Percentiles rank a stretch among this genome's conserved stretches.
Evolutionary conservation across 2,329 filamentous ascomycete genomes (phyloP).

Genomic region (Tolypocladium tundrense): DNA sequence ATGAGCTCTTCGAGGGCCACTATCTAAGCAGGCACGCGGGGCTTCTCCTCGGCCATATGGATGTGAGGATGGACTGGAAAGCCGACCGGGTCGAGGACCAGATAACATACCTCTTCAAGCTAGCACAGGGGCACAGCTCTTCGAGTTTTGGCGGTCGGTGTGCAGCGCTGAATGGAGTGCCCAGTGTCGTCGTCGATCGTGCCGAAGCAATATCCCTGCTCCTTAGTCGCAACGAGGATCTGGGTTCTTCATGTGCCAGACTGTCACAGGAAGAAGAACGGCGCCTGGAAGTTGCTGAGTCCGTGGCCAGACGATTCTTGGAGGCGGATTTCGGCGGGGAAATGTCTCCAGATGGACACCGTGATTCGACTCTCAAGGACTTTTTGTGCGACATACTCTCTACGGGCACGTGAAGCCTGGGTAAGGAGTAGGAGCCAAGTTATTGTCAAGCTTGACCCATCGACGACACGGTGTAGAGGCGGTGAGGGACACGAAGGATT

Average conservation of each 20-base stretch:
- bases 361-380: conserved; percentile 2
- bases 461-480: too few species aligned
- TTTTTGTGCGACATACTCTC: conserved; percentile 7
- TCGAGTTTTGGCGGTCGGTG: conserved; percentile 83
- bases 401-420: not conserved
- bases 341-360: not conserved
- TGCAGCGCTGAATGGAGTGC: conserved; percentile 78
- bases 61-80: conserved; percentile 49
- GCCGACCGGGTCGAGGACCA: conserved; percentile 46
- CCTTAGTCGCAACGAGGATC: conserved; percentile 61
- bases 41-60: conserved; percentile 60
- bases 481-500: too few species aligned
- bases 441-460: not conserved
- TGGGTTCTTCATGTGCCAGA: conserved; percentile 60
- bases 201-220: conserved; percentile 65
- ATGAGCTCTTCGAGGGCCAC: conserved; percentile 61
- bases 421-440: not conserved
- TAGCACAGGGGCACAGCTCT: conserved; percentile 55
- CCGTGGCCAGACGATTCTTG: conserved; percentile 48
- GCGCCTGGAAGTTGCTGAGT: conserved; percentile 59
- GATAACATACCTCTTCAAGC: conserved; percentile 64
- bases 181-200: conserved; percentile 58
- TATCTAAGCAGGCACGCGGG: conserved; percentile 39
- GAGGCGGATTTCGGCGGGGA: conserved; percentile 8
- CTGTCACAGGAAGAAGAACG: conserved; percentile 53